A percentile compares a stretch with the other conserved stretches of the same genome.
phyloP scores from a whole-genome alignment of 2,329 filamentous ascomycete species.

The Colletotrichum spinosum region DNA sequence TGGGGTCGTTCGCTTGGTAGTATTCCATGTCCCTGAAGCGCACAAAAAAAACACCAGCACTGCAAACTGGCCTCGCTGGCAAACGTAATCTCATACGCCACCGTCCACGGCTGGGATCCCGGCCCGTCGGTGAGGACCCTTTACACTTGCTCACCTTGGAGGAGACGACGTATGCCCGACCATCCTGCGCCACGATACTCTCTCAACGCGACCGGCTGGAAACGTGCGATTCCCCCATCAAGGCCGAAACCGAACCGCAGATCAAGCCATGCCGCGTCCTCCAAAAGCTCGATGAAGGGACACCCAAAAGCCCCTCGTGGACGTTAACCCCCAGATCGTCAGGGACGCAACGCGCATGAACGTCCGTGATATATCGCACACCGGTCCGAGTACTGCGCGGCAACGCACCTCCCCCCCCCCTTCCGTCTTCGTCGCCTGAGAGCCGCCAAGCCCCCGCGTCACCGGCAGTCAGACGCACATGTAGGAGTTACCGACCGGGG shows the following conservation, averaged over 20 bases:
- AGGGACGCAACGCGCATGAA: neutral
- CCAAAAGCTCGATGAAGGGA: neutral
- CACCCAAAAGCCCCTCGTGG: neutral
- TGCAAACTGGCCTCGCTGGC: neutral
- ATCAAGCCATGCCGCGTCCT: neutral
- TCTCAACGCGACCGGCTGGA: constrained; percentile 2
- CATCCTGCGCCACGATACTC: constrained; percentile 22
- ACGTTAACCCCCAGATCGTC: constrained; percentile 18
- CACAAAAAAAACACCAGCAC: neutral
- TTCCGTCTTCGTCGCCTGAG: neutral
- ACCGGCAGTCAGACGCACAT: too few species aligned
- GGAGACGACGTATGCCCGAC: constrained; percentile 29
- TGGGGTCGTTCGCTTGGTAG: constrained; percentile 32
- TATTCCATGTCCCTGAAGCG: constrained; percentile 31
- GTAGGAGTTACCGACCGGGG: too few species aligned
- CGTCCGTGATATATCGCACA: neutral
- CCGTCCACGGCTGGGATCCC: constrained; percentile 28
- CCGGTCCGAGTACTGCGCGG: too few species aligned
- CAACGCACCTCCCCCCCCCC: too few species aligned
- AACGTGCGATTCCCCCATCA: neutral
- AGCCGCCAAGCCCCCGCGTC: too few species aligned
- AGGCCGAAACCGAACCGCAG: neutral
- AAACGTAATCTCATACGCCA: constrained; percentile 33
- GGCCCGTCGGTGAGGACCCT: constrained; percentile 25
- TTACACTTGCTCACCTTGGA: constrained; percentile 35